phyloP scores from a whole-genome alignment of 768 basidiomycete species.

The Tricholoma flavovirens region DNA sequence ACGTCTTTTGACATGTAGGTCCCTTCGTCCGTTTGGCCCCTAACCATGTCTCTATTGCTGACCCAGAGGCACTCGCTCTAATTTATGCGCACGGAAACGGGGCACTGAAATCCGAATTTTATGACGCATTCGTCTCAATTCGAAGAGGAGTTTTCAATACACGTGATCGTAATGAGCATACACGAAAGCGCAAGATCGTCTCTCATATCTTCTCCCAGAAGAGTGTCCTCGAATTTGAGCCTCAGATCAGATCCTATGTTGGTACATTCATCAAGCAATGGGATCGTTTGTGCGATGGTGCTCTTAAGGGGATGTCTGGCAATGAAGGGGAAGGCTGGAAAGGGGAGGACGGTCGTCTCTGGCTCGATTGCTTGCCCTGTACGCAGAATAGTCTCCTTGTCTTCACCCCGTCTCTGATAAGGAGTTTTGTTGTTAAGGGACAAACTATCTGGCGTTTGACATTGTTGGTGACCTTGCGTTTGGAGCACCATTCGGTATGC shows the following conservation, averaged over 20 bases:
- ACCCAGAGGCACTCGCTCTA: constrained; percentile 68
- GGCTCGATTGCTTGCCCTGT: constrained; percentile 75
- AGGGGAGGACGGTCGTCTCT: constrained; percentile 57
- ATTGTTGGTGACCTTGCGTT: constrained; percentile 88
- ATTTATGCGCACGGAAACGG: constrained; percentile 84
- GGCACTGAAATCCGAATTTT: constrained; percentile 75
- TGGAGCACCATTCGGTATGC: constrained; percentile 87
- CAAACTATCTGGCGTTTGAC: constrained; percentile 52
- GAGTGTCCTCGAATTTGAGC: constrained; percentile 82
- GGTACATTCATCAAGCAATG: constrained; percentile 60
- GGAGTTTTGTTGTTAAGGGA: constrained; percentile 31
- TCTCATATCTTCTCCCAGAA: constrained; percentile 83
- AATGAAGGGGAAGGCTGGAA: constrained; percentile 61
- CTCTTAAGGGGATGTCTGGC: constrained; percentile 51
- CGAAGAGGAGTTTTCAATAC: constrained; percentile 73
- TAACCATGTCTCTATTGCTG: constrained; percentile 70
- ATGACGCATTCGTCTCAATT: constrained; percentile 75
- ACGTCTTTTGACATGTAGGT: constrained; percentile 29
- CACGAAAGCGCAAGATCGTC: constrained; percentile 88
- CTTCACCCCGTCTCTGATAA: constrained; percentile 3
- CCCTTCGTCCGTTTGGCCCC: constrained; percentile 68
- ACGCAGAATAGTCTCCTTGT: constrained; percentile 20
- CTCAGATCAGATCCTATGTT: constrained; percentile 62
- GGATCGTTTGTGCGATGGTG: constrained; percentile 60
- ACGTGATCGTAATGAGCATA: constrained; percentile 70